Evolutionary conservation across 495 filamentous ascomycete species (phyloP).

Genomic region (Penicillium fimorum): DNA sequence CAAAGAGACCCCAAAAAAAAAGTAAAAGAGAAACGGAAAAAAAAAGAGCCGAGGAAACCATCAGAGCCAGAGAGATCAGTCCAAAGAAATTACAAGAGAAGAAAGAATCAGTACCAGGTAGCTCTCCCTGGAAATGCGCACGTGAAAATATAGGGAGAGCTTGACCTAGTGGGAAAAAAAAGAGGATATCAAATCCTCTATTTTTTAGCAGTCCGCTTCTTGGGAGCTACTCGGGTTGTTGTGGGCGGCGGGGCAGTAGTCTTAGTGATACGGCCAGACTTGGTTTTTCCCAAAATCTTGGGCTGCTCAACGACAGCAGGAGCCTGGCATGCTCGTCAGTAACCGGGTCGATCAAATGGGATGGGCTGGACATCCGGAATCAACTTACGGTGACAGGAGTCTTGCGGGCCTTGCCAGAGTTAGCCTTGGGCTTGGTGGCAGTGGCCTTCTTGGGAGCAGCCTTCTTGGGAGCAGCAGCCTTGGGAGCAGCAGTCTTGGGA

Average conservation of each 20-base stretch:
- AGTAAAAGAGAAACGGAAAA: conserved; percentile 25
- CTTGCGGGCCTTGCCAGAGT: conserved; percentile 57
- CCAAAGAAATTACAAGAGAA: conserved; percentile 32
- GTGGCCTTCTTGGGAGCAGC: conserved; percentile 43
- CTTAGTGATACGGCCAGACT: conserved; percentile 89
- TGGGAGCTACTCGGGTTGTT: conserved; percentile 53
- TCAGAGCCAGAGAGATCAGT: conserved; percentile 27
- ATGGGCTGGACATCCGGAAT: not conserved
- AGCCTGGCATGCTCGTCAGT: conserved; percentile 39
- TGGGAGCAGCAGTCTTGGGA: conserved; percentile 32
- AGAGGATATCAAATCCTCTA: conserved; percentile 23
- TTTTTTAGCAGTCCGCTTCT: conserved; percentile 62
- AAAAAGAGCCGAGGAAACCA: conserved; percentile 24
- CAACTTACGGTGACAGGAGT: conserved; percentile 44
- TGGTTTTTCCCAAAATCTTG: conserved; percentile 77
- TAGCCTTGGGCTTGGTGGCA: conserved; percentile 45
- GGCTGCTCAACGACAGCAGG: conserved; percentile 72
- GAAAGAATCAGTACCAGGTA: conserved; percentile 17
- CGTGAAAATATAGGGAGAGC: conserved; percentile 29
- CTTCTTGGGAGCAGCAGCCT: conserved; percentile 42
- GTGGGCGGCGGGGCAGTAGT: conserved; percentile 37
- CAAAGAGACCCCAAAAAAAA: conserved; percentile 40
- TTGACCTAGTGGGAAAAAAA: conserved; percentile 22
- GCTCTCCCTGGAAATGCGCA: conserved; percentile 30
- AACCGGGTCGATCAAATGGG: not conserved